These are phyloP conservation scores for Clathrus columnatus DNA, from an alignment of 768 basidiomycete genomes.

Conservation along the genomic window DNA sequence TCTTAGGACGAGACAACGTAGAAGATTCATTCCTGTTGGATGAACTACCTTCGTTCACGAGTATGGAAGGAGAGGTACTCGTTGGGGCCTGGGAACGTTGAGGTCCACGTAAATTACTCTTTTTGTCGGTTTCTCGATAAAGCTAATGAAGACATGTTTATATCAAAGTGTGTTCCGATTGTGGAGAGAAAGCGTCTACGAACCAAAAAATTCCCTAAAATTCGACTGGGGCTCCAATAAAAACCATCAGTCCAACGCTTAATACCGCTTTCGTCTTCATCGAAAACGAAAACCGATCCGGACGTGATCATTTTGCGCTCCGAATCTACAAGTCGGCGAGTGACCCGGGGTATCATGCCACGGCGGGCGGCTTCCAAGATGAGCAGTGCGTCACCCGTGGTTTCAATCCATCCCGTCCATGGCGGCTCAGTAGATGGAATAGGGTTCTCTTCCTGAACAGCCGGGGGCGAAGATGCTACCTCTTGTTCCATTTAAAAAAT, in stretches of 20 bases:
- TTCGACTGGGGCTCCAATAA: slow-evolving; percentile 89
- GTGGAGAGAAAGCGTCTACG: slow-evolving; percentile 11
- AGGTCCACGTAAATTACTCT: slow-evolving; percentile 35
- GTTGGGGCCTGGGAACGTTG: slow-evolving; percentile 23
- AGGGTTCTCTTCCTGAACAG: slow-evolving; percentile 20
- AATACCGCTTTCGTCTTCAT: slow-evolving; percentile 95
- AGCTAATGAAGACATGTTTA: slow-evolving; percentile 29
- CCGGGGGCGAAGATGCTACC: slow-evolving; percentile 4
- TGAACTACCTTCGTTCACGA: slow-evolving; percentile 24
- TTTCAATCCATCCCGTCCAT: slow-evolving; percentile 92
- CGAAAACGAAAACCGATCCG: slow-evolving; percentile 94
- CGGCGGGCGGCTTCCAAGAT: slow-evolving; percentile 90
- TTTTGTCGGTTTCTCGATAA: slow-evolving; percentile 89
- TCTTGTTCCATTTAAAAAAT: neutral
- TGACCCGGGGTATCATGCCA: slow-evolving; percentile 86
- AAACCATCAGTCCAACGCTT: slow-evolving; percentile 98
- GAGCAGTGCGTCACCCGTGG: slow-evolving; percentile 91
- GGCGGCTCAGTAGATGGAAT: slow-evolving; percentile 78
- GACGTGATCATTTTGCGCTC: slow-evolving; percentile 90
- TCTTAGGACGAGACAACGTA: slow-evolving; percentile 58
- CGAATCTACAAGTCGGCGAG: slow-evolving; percentile 82
- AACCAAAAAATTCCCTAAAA: slow-evolving; percentile 83
- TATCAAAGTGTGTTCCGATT: neutral
- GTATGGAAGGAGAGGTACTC: slow-evolving; percentile 6
- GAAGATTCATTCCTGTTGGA: slow-evolving; percentile 22